Percentiles rank a stretch among this genome's conserved stretches.
phyloP scores from a whole-genome alignment of 129 eudicot species.

The Flaveria sonorensis region DNA sequence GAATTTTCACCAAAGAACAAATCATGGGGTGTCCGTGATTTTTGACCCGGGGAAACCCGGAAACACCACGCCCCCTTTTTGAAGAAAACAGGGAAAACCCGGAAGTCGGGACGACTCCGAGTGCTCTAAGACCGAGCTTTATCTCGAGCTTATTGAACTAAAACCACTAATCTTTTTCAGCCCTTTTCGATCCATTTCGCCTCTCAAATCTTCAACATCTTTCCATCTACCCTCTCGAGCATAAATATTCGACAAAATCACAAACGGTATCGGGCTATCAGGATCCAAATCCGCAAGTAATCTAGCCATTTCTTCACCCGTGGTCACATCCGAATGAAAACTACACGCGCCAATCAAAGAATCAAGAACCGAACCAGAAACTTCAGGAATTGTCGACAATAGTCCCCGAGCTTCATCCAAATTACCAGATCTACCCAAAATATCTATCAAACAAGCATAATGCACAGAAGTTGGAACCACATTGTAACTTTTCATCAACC shows the following conservation, averaged over 20 bases:
- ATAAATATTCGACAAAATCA: slow-evolving; percentile 65
- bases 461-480: slow-evolving; percentile 41
- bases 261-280: slow-evolving; percentile 52
- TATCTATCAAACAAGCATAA: slow-evolving; percentile 61
- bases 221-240: slow-evolving; percentile 76
- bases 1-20: too few relatives aligned
- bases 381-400: slow-evolving; percentile 45
- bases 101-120: too few relatives aligned
- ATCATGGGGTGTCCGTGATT: too few relatives aligned
- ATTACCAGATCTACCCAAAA: slow-evolving; percentile 68
- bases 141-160: slow-evolving; percentile 47
- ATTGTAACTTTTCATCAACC: slow-evolving; percentile 41
- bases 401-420: slow-evolving; percentile 65
- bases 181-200: slow-evolving; percentile 45
- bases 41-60: too few relatives aligned
- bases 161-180: slow-evolving; percentile 54
- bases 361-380: slow-evolving; percentile 53
- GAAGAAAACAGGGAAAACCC: too few relatives aligned
- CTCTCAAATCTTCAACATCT: slow-evolving; percentile 62
- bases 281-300: slow-evolving; percentile 59
- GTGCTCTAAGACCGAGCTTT: not conserved
- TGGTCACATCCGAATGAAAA: slow-evolving; percentile 49
- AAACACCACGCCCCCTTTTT: too few relatives aligned
- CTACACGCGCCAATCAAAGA: slow-evolving; percentile 72
- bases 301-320: slow-evolving; percentile 65